These are phyloP conservation scores for Balakata baccata DNA, from an alignment of 345 rosid species.

Conservation along the genomic window DNA sequence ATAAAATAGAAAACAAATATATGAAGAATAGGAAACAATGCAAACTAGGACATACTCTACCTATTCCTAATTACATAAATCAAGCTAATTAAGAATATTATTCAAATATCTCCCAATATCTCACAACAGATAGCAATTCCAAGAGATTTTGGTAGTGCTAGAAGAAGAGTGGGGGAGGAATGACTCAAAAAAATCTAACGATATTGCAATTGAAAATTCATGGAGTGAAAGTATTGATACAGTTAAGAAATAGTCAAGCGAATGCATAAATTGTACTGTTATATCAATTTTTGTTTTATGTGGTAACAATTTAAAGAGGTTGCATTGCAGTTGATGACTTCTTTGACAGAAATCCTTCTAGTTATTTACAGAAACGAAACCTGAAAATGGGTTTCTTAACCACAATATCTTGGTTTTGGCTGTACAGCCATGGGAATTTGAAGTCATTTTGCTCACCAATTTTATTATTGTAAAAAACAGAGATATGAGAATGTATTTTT, in stretches of 20 bases:
- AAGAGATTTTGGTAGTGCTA: neutral
- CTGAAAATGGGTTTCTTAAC: neutral
- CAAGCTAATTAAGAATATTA: no score
- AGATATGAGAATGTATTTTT: no score
- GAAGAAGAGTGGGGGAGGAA: neutral
- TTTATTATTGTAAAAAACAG: no score
- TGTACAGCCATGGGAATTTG: neutral
- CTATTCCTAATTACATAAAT: no score
- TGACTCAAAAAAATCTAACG: no score
- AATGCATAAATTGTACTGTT: neutral
- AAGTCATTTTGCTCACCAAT: neutral
- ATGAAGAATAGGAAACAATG: no score
- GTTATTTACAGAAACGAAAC: neutral
- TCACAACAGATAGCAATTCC: no score
- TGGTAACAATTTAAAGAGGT: neutral
- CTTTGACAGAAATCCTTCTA: no score
- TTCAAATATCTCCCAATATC: no score
- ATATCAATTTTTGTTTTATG: no score
- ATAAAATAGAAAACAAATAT: no score
- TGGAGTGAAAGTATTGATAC: neutral
- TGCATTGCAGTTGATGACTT: neutral
- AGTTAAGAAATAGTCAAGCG: neutral
- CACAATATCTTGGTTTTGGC: neutral
- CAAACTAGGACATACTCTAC: no score
- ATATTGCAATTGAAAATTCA: neutral